Evolutionary conservation across 2,329 filamentous ascomycete genomes (phyloP).

Genomic region (Pochonia chlamydosporia): DNA sequence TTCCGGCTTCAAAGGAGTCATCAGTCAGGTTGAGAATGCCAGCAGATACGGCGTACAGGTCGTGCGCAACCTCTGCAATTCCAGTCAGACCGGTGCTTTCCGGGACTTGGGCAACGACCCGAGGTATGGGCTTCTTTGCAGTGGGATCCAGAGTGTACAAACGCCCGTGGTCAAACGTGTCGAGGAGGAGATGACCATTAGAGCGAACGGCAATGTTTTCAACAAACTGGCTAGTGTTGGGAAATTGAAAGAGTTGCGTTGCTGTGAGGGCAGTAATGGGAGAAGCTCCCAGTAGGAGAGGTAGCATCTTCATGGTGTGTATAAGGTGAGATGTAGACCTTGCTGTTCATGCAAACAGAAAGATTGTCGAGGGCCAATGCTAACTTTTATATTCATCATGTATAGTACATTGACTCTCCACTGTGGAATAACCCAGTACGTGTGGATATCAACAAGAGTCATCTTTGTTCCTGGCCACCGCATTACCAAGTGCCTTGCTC

Average conservation of each 20-base stretch:
- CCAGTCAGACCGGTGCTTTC: slow-evolving; percentile 10
- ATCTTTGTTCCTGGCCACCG: too few species aligned
- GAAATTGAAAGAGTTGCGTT: slow-evolving; percentile 23
- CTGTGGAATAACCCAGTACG: too few species aligned
- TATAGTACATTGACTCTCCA: too few species aligned
- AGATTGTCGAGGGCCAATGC: too few species aligned
- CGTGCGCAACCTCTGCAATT: slow-evolving; percentile 13
- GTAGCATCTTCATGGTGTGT: not conserved
- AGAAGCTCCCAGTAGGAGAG: not conserved
- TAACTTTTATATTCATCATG: too few species aligned
- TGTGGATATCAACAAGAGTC: too few species aligned
- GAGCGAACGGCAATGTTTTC: slow-evolving; percentile 15
- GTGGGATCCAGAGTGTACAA: slow-evolving; percentile 10
- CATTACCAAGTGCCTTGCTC: too few species aligned
- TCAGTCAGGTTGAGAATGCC: slow-evolving; percentile 10
- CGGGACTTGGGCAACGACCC: slow-evolving; percentile 11
- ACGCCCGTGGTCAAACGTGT: slow-evolving; percentile 12
- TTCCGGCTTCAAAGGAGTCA: slow-evolving; percentile 6
- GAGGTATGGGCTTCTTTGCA: not conserved
- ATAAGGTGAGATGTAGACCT: too few species aligned
- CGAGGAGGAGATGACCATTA: slow-evolving; percentile 15
- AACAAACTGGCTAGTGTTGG: slow-evolving; percentile 11
- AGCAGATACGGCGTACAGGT: slow-evolving; percentile 14
- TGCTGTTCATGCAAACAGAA: too few species aligned
- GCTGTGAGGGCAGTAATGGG: not conserved